Evolutionary conservation across 2,329 filamentous ascomycete genomes (phyloP).

Genomic region (Penicillium occitanis): DNA sequence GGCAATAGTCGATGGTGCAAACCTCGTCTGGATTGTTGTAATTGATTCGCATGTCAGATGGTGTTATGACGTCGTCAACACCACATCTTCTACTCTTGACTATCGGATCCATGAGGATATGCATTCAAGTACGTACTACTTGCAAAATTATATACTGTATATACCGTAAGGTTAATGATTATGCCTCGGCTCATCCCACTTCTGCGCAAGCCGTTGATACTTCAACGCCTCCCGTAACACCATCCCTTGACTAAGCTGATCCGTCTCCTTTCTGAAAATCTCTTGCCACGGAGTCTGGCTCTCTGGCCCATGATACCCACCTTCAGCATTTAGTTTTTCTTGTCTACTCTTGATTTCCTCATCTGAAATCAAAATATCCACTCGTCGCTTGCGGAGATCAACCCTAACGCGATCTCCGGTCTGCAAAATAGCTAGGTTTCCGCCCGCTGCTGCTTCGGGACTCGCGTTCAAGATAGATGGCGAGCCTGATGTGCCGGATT

Average conservation of each 20-base stretch:
- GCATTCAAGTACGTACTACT: background rate
- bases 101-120: background rate
- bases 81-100: background rate
- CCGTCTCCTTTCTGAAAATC: constrained; percentile 49
- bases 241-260: constrained; percentile 50
- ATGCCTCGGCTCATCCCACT: constrained; percentile 42
- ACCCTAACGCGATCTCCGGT: constrained; percentile 54
- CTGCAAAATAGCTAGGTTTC: constrained; percentile 53
- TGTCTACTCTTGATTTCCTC: constrained; percentile 46
- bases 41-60: background rate
- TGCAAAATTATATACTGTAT: background rate
- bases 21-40: background rate
- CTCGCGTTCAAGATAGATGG: constrained; percentile 58
- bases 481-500: constrained; percentile 57
- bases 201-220: constrained; percentile 51
- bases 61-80: background rate
- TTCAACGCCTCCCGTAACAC: constrained; percentile 48
- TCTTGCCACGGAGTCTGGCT: constrained; percentile 55
- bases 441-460: constrained; percentile 56
- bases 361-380: constrained; percentile 49
- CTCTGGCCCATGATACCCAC: constrained; percentile 42
- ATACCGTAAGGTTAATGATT: constrained; percentile 39
- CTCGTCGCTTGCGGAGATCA: constrained; percentile 51
- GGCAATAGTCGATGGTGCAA: background rate
- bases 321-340: constrained; percentile 37